phyloP scores from a whole-genome alignment of 2,329 filamentous ascomycete genomes.

The Botrytis paeoniae region DNA sequence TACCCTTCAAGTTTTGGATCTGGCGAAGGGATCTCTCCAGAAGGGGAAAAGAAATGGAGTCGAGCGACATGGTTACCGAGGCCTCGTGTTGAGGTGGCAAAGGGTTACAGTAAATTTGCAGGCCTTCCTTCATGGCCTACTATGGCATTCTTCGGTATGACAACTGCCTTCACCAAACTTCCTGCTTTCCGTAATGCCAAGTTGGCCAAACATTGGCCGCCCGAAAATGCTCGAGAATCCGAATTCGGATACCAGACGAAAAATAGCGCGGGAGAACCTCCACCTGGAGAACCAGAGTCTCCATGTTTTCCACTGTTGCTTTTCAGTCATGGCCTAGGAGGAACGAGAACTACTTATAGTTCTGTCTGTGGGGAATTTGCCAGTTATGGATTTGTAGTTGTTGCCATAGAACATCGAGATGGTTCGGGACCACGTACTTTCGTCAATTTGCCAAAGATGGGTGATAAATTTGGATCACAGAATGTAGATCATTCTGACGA shows the following conservation, averaged over 20 bases:
- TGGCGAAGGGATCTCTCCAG: conserved; percentile 40
- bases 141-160: conserved; percentile 44
- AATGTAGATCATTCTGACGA: conserved; percentile 37
- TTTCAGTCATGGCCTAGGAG: conserved; percentile 65
- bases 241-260: conserved; percentile 42
- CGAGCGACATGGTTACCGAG: conserved; percentile 61
- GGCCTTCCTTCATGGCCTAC: conserved; percentile 49
- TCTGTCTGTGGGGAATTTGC: conserved; percentile 64
- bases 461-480: conserved; percentile 39
- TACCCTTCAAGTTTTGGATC: conserved; percentile 55
- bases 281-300: conserved; percentile 39
- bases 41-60: conserved; percentile 45
- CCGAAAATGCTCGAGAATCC: conserved; percentile 39
- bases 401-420: conserved; percentile 63
- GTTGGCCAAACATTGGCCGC: conserved; percentile 54
- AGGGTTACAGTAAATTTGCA: conserved; percentile 62
- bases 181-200: conserved; percentile 61
- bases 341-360: conserved; percentile 60
- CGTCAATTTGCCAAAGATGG: conserved; percentile 52
- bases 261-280: conserved; percentile 42
- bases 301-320: conserved; percentile 60
- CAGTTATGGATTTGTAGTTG: conserved; percentile 63
- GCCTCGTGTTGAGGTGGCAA: conserved; percentile 53
- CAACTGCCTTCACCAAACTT: conserved; percentile 62
- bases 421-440: conserved; percentile 60